A percentile compares a stretch with the other conserved stretches of the same genome.
Conservation (phyloP, 352 stramenopile genomes). For the Pythium inflatum region DNA sequence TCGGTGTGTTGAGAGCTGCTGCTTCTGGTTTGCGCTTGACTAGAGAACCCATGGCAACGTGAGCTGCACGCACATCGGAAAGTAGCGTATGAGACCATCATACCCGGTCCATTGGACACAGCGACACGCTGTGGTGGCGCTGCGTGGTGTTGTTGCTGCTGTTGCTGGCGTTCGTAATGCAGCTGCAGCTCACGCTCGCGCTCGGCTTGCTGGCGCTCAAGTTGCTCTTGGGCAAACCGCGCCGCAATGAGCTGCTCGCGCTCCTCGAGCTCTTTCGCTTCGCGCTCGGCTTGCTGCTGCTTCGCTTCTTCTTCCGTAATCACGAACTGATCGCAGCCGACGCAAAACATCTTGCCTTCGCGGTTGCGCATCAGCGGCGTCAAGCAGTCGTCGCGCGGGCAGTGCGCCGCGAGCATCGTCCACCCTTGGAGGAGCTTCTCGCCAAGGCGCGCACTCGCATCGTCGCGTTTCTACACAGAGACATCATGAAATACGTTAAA, state of each 20-base stretch:
- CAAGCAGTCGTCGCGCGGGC: conserved; percentile 70
- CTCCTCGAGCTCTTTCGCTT: conserved; percentile 34
- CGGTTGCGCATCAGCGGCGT: conserved; percentile 82
- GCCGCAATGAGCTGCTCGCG: conserved; percentile 34
- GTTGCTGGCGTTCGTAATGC: conserved; percentile 29
- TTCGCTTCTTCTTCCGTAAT: conserved; percentile 76
- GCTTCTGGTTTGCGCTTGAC: conserved; percentile 61
- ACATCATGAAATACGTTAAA: no score
- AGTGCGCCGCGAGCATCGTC: conserved; percentile 75
- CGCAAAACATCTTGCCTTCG: conserved; percentile 80
- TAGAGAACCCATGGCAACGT: neutral
- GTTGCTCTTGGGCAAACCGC: conserved; percentile 37
- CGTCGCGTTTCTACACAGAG: conserved; percentile 54
- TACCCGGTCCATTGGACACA: conserved; percentile 36
- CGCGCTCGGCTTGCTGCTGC: conserved; percentile 51
- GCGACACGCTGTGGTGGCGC: conserved; percentile 17
- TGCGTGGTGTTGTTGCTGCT: conserved; percentile 39
- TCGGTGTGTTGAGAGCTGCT: conserved; percentile 22
- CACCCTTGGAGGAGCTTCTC: conserved; percentile 87
- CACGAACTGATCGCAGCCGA: conserved; percentile 74
- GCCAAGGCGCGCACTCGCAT: conserved; percentile 72
- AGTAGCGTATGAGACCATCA: neutral
- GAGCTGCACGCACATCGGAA: neutral
- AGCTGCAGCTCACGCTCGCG: conserved; percentile 29
- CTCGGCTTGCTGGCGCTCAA: conserved; percentile 30